phyloP scores from a whole-genome alignment of 768 basidiomycete species.

The Lactarius vividus region DNA sequence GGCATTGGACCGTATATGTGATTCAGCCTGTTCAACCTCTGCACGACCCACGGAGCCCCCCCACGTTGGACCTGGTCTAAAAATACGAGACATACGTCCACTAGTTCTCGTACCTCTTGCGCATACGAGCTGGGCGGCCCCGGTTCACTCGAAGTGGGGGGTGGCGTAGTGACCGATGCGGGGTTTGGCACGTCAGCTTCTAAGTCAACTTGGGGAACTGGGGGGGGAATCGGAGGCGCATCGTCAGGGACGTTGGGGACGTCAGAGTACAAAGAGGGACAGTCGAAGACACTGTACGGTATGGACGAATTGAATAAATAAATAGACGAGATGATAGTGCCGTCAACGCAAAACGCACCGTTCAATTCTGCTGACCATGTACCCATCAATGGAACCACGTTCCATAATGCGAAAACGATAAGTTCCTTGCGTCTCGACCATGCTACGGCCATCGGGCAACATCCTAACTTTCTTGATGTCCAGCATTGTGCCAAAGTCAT shows the following conservation, averaged over 20 bases:
- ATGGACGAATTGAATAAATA: not conserved
- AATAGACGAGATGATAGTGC: not conserved
- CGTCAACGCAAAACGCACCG: conserved; percentile 33
- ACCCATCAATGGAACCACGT: conserved; percentile 82
- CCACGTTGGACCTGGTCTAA: conserved; percentile 60
- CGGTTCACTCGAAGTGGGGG: not conserved
- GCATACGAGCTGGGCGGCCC: conserved; percentile 2
- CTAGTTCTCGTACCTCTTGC: conserved; percentile 35
- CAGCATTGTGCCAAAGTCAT: conserved; percentile 92
- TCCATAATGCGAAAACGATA: conserved; percentile 86
- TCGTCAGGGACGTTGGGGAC: conserved; percentile 2
- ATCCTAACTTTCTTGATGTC: conserved; percentile 84
- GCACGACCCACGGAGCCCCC: conserved; percentile 90
- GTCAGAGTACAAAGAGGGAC: conserved; percentile 21
- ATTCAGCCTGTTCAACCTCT: conserved; percentile 78
- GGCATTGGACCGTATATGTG: conserved; percentile 79
- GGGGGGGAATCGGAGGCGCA: conserved; percentile 14
- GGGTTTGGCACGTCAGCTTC: conserved; percentile 2
- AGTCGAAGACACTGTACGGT: conserved; percentile 31
- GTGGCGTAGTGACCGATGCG: not conserved
- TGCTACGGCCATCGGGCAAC: conserved; percentile 84
- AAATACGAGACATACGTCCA: conserved; percentile 59
- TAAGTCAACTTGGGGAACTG: not conserved
- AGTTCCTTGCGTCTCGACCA: conserved; percentile 72
- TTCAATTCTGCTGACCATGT: conserved; percentile 82